Conservation (phyloP, 768 basidiomycete genomes). For the Sporobolomyces roseus region DNA sequence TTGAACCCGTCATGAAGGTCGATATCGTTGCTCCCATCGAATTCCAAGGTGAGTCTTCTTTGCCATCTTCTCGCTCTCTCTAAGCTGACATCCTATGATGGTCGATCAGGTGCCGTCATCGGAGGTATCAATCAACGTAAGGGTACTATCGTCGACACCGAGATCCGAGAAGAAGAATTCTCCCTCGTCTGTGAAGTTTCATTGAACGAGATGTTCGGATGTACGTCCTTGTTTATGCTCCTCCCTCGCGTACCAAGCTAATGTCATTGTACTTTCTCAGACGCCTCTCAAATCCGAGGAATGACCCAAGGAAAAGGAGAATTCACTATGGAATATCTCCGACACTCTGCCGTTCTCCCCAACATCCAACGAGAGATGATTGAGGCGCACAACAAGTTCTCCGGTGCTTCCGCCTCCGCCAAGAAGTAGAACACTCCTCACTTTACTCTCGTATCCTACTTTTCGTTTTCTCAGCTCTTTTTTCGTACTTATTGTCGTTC, state of each 20-base stretch:
- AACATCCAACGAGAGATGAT: slow-evolving; percentile 83
- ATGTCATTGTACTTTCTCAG: slow-evolving; percentile 53
- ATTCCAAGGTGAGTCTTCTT: slow-evolving; percentile 62
- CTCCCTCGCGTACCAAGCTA: no score
- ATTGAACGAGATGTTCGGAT: slow-evolving; percentile 88
- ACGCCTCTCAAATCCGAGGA: slow-evolving; percentile 86
- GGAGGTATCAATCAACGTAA: slow-evolving; percentile 87
- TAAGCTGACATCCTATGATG: neutral
- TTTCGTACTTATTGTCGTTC: neutral
- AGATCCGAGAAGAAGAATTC: slow-evolving; percentile 96
- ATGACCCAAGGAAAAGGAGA: slow-evolving; percentile 85
- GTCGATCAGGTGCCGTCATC: slow-evolving; percentile 68
- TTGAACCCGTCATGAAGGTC: slow-evolving; percentile 98
- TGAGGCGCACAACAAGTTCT: slow-evolving; percentile 53
- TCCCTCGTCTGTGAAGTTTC: slow-evolving; percentile 85
- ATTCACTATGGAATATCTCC: slow-evolving; percentile 59
- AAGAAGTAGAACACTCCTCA: neutral
- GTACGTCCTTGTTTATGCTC: slow-evolving; percentile 9
- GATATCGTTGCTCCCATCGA: slow-evolving; percentile 93
- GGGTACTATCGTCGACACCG: slow-evolving; percentile 91
- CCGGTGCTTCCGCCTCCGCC: neutral
- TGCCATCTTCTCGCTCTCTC: neutral
- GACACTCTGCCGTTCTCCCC: slow-evolving; percentile 76
- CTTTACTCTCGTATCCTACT: neutral
- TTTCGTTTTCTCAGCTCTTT: neutral